Base-by-base conservation (phyloP, 495 filamentous ascomycete species). In the Podospora anserina region DNA sequence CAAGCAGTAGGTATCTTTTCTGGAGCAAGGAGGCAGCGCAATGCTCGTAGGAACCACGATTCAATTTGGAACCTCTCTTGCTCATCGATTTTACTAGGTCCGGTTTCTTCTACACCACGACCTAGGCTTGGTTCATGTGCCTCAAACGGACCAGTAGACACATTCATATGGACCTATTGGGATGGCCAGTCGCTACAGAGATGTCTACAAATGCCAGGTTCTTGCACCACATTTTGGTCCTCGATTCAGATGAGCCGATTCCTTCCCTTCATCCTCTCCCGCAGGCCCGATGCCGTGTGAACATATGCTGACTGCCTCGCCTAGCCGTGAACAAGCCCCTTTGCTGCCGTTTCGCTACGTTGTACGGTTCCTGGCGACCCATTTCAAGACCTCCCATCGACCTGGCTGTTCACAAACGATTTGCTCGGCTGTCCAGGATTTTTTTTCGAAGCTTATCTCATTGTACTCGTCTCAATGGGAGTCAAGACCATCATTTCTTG, bases 281-380 rank as follows among this genome's bases (percentile, higher is more conserved):
- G 15, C 39, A 49, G 39, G 9, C 6, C 15, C 39, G 15, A 5
- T 49, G 6, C 15, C 39, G 15, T 16, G 2, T 49, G 39, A 49
- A 18, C 15, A 49, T 11, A 49, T 30, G 23, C 7, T 28, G 27
- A 32, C 20, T 61, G 59, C 59, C 28, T 61, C 6, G 3, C 28
- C 59, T 27, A 28, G 59, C 26, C 23, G 27, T 32, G 23, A 61
- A 27, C 23, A 27, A 16, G 59, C 59, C 59, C 30, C 61, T 63
- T 63, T 19, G 61, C 61, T 13, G 34, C 61, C 2, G 32, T 63
- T 32, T 44, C 27, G 19, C 32, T n/a, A 32, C 61, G 61, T 63
- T 32, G 19, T 19, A 63, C 61, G 61, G 61, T 63, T 63, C 61
- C 61, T 63, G 20, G n/a, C 16, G 61, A 63, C 28, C 61, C 4